phyloP scores from a whole-genome alignment of 1,139 yeast species.

The Lipomyces yarrowii region DNA sequence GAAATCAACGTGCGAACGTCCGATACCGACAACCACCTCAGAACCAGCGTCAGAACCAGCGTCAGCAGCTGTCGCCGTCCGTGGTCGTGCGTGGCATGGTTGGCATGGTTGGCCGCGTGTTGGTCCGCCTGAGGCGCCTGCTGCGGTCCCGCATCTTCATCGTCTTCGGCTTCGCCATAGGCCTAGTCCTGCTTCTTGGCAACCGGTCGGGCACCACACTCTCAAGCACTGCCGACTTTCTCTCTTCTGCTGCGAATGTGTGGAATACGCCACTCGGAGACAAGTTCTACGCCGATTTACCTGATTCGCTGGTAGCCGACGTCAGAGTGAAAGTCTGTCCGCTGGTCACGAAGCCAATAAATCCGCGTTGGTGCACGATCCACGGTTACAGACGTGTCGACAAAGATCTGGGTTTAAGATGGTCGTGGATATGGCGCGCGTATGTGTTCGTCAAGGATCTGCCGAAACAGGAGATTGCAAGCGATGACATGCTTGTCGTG shows the following conservation, averaged over 20 bases:
- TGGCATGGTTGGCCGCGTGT: slow-evolving; percentile 15
- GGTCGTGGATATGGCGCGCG: slow-evolving; percentile 41
- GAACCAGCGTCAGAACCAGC: neutral
- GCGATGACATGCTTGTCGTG: slow-evolving; percentile 36
- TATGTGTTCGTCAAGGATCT: slow-evolving; percentile 39
- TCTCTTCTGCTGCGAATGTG: slow-evolving; percentile 2
- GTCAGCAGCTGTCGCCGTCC: slow-evolving; percentile 1
- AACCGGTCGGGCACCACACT: neutral
- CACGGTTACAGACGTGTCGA: slow-evolving; percentile 42
- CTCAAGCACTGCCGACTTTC: neutral
- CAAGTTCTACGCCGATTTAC: slow-evolving; percentile 4
- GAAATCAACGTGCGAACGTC: neutral
- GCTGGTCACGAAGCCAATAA: slow-evolving; percentile 1
- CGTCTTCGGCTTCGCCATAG: neutral
- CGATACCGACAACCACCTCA: neutral
- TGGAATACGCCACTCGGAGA: neutral
- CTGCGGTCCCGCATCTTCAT: slow-evolving; percentile 16
- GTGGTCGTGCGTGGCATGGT: slow-evolving; percentile 13
- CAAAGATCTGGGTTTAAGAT: slow-evolving; percentile 42
- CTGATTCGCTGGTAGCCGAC: slow-evolving; percentile 14
- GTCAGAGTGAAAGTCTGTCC: slow-evolving; percentile 12
- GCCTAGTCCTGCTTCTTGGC: slow-evolving; percentile 5
- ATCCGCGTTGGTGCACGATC: slow-evolving; percentile 7
- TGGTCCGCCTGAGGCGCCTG: slow-evolving; percentile 9
- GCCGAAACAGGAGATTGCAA: slow-evolving; percentile 37